Evolutionary conservation across 345 rosid genomes (phyloP).

Genomic region (Erodium maritimum): DNA sequence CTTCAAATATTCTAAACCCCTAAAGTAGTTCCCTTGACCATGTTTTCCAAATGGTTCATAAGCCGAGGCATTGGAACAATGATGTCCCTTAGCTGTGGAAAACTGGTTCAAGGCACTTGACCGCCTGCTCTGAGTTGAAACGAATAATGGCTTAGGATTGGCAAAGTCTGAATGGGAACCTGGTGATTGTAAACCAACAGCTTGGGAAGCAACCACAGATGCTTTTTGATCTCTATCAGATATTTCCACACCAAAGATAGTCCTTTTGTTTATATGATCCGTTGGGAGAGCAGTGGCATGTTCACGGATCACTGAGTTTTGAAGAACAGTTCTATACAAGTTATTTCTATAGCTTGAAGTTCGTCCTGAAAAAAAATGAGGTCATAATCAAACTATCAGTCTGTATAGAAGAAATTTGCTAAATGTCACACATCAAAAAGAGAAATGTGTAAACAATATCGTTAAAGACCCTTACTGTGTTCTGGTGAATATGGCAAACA

Average conservation of each 20-base stretch:
- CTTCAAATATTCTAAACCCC: conserved; percentile 10
- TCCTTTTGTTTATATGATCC: too few relatives aligned
- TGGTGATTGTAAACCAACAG: background rate
- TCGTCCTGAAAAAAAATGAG: conserved; percentile 14
- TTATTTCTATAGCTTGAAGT: conserved; percentile 6
- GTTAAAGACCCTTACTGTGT: background rate
- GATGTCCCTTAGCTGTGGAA: conserved; percentile 6
- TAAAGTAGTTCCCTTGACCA: background rate
- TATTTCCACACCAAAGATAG: too few relatives aligned
- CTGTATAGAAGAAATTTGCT: background rate
- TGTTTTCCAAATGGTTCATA: background rate
- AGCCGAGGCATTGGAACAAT: conserved; percentile 11
- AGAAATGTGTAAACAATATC: too few relatives aligned
- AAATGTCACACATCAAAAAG: background rate
- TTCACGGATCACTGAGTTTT: too few relatives aligned
- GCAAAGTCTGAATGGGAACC: conserved; percentile 10
- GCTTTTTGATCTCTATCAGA: too few relatives aligned
- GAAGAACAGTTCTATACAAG: conserved; percentile 1
- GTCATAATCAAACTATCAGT: conserved; percentile 6
- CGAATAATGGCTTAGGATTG: conserved; percentile 17
- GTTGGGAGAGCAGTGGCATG: too few relatives aligned
- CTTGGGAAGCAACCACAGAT: too few relatives aligned
- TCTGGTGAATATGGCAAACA: conserved; percentile 15
- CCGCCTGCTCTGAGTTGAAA: conserved; percentile 17
- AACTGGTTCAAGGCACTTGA: conserved; percentile 11